phyloP scores from a whole-genome alignment of 805 yeast species.

The Kluyveromyces wickerhamii region DNA sequence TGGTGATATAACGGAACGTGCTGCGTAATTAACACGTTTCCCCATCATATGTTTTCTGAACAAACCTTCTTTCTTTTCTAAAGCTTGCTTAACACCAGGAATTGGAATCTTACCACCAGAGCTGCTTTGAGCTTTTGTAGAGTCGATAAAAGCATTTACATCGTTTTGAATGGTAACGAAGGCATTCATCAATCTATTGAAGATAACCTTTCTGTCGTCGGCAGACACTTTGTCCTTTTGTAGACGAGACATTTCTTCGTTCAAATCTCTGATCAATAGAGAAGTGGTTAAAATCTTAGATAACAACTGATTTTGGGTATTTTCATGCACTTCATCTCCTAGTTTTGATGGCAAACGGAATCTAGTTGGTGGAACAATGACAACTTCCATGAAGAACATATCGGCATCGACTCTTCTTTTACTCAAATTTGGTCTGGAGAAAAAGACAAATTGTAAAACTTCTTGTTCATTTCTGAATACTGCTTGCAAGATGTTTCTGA shows the following conservation, averaged over 20 bases:
- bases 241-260: conserved; percentile 65
- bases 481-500: conserved; percentile 65
- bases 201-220: conserved; percentile 67
- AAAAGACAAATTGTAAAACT: conserved; percentile 66
- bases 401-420: conserved; percentile 52
- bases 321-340: conserved; percentile 95
- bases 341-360: conserved; percentile 94
- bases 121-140: conserved; percentile 75
- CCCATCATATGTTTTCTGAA: conserved; percentile 99
- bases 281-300: conserved; percentile 75
- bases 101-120: conserved; percentile 59
- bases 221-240: conserved; percentile 51
- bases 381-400: conserved; percentile 79
- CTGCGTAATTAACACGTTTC: conserved; percentile 97
- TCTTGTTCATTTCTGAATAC: conserved; percentile 69
- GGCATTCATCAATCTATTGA: conserved; percentile 89
- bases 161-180: conserved; percentile 93
- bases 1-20: conserved; percentile 97
- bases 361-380: conserved; percentile 94
- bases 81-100: conserved; percentile 96
- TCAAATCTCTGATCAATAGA: conserved; percentile 76
- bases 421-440: conserved; percentile 58
- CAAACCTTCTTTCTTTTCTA: conserved; percentile 97
- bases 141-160: conserved; percentile 88
- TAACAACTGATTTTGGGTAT: conserved; percentile 82